These are phyloP conservation scores for Solanum verrucosum DNA, from an alignment of 257 asterid species.

Conservation along the genomic window DNA sequence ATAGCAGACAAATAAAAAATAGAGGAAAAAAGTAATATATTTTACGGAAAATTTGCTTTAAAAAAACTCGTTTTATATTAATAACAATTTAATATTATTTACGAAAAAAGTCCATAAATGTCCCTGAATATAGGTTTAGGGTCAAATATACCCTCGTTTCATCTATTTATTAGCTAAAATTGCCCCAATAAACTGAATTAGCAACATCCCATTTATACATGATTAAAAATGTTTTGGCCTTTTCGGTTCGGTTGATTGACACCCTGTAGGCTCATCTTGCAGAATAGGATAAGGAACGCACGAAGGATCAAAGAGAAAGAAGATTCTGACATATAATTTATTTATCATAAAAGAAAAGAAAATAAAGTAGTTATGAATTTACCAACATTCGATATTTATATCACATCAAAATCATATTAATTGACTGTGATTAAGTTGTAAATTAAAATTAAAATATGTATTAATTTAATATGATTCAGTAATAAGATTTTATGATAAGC, in stretches of 20 bases:
- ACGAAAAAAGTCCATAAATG: neutral
- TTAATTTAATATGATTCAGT: neutral
- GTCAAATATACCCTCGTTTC: neutral
- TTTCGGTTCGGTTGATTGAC: too few species aligned
- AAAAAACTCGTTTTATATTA: too few species aligned
- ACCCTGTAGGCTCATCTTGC: too few species aligned
- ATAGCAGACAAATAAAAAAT: too few species aligned
- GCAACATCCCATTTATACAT: neutral
- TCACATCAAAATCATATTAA: neutral
- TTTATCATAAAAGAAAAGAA: neutral
- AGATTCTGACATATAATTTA: neutral
- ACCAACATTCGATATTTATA: neutral
- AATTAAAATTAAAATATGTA: neutral
- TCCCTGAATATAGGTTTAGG: neutral
- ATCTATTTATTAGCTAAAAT: neutral
- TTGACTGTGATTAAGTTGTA: neutral
- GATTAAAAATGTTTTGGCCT: too few species aligned
- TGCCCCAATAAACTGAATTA: neutral
- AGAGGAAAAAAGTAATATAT: neutral
- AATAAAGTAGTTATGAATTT: neutral
- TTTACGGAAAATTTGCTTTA: too few species aligned
- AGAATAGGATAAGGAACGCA: neutral
- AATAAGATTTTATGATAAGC: neutral
- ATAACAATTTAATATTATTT: too few species aligned
- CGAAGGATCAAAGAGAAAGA: neutral